Conservation (phyloP, 2,329 filamentous ascomycete species). For the Diaporthe sp. region DNA sequence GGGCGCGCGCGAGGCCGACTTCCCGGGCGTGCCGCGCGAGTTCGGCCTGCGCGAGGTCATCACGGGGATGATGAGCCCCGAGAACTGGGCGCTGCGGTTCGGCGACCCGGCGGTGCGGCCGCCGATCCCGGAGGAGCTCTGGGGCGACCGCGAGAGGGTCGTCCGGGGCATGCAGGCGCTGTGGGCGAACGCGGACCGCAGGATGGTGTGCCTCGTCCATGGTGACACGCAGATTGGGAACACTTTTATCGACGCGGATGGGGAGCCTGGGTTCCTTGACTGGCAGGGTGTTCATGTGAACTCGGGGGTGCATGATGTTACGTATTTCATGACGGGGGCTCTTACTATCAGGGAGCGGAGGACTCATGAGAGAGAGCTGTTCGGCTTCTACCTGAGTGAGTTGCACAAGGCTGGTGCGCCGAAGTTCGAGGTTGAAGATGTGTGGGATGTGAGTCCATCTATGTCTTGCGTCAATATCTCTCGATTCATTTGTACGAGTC, state of each 20-base stretch:
- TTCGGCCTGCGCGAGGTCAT: conserved; percentile 54
- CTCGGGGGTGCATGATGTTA: conserved; percentile 59
- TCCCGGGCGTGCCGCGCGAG: conserved; percentile 43
- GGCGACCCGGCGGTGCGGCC: conserved; percentile 37
- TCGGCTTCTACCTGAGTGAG: conserved; percentile 54
- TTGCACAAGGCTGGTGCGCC: conserved; percentile 52
- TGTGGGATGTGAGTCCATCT: conserved; percentile 42
- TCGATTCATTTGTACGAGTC: not conserved
- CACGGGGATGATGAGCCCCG: conserved; percentile 36
- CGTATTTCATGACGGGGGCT: conserved; percentile 57
- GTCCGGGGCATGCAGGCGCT: conserved; percentile 49
- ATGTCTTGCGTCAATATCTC: too few species aligned
- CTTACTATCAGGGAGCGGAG: conserved; percentile 57
- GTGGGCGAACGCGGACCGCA: conserved; percentile 54
- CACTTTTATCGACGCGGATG: conserved; percentile 55
- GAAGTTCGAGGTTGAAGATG: conserved; percentile 46
- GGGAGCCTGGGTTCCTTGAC: conserved; percentile 56
- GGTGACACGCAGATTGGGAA: conserved; percentile 61
- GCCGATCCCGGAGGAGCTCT: conserved; percentile 29
- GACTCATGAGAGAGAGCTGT: conserved; percentile 55
- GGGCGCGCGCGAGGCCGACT: conserved; percentile 50
- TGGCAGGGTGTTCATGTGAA: conserved; percentile 58
- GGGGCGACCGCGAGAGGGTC: conserved; percentile 32
- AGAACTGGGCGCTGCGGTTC: conserved; percentile 33
- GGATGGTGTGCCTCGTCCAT: conserved; percentile 57